Evolutionary conservation across 306 rosid genomes (phyloP).

Genomic region (Casuarina glauca): DNA sequence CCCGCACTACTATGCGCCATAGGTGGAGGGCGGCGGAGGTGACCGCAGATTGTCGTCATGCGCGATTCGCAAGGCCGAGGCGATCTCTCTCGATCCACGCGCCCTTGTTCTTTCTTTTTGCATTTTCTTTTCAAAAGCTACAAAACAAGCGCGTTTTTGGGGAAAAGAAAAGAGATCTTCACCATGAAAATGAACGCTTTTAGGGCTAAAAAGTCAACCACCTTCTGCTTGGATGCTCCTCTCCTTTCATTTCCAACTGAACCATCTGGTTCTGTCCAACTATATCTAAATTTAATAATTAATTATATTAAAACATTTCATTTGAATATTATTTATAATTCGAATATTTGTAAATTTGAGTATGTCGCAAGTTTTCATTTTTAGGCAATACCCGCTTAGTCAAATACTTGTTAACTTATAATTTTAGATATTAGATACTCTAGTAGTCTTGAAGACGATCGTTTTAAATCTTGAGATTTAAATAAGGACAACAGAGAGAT

Average conservation of each 20-base stretch:
- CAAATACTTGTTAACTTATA: no score
- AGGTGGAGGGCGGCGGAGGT: slow-evolving; percentile 48
- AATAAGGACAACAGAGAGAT: no score
- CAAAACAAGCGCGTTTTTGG: slow-evolving; percentile 6
- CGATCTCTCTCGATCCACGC: slow-evolving; percentile 51
- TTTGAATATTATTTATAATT: no score
- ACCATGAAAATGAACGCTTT: neutral
- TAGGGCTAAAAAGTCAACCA: slow-evolving; percentile 35
- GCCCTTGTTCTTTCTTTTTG: slow-evolving; percentile 1
- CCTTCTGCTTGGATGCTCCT: neutral
- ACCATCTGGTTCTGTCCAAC: slow-evolving; percentile 17
- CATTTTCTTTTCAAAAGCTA: slow-evolving; percentile 13
- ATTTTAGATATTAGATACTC: no score
- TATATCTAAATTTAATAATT: no score
- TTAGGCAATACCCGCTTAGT: no score
- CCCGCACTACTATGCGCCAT: slow-evolving; percentile 36
- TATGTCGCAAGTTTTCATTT: no score
- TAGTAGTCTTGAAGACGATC: no score
- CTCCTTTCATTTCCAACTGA: neutral
- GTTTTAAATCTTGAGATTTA: no score
- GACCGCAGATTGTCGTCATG: slow-evolving; percentile 53
- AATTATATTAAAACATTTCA: no score
- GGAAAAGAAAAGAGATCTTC: neutral
- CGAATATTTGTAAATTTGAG: no score
- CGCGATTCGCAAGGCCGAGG: slow-evolving; percentile 40